Conservation (phyloP, 2,329 filamentous ascomycete species). For the Pseudogymnoascus verrucosus region DNA sequence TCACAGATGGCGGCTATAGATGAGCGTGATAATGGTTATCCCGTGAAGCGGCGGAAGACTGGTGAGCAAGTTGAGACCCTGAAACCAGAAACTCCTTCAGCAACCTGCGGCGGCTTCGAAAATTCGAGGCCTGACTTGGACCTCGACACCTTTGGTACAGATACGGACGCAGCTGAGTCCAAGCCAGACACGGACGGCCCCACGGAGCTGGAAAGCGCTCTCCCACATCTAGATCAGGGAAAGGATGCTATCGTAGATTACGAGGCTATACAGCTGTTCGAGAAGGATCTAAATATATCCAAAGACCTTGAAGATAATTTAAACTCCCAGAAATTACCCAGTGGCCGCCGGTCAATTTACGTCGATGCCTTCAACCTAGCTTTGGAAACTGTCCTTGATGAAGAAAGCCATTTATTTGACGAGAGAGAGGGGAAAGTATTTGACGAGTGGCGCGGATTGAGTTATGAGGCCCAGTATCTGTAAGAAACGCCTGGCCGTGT, state of each 20-base stretch:
- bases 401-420: slow-evolving; percentile 83
- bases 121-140: neutral
- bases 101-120: neutral
- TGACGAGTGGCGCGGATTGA: slow-evolving; percentile 60
- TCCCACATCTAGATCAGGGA: slow-evolving; percentile 60
- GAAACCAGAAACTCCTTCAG: neutral
- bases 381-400: slow-evolving; percentile 77
- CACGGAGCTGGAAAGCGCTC: slow-evolving; percentile 63
- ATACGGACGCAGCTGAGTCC: neutral
- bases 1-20: neutral
- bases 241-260: slow-evolving; percentile 72
- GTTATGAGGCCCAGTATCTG: slow-evolving; percentile 86
- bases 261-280: slow-evolving; percentile 50
- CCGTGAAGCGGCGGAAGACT: slow-evolving; percentile 3
- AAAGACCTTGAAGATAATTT: slow-evolving; percentile 40
- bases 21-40: neutral
- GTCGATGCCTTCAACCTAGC: slow-evolving; percentile 96
- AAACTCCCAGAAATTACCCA: slow-evolving; percentile 56
- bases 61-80: neutral
- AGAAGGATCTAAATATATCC: slow-evolving; percentile 32
- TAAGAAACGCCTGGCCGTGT: slow-evolving; percentile 38
- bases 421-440: slow-evolving; percentile 72
- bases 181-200: slow-evolving; percentile 30
- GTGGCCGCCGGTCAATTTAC: slow-evolving; percentile 82
- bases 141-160: neutral